Evolutionary conservation across 257 asterid genomes (phyloP), one percentile per base, ranked within the genome.

Genomic region (Coffea canephora): DNA sequence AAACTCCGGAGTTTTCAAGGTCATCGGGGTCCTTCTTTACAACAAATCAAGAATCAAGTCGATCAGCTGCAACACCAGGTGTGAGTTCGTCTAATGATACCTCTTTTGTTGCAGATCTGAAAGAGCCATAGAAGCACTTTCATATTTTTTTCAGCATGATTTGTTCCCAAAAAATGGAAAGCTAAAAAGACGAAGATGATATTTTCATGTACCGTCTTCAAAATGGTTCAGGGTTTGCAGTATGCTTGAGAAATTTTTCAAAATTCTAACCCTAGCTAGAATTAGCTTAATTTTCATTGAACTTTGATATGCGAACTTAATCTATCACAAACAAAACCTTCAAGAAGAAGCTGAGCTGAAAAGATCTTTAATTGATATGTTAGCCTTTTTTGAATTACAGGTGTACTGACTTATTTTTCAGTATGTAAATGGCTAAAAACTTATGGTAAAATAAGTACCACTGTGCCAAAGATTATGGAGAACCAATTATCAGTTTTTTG

Each of bases 71-170:
- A 69, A 74, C 31, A 68, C 76, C 69, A 25, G 69, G 41, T 74
- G 90, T 89, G 85, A 88, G 92, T 85, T 75, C 31, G 45, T 67
- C 52, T 71, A 61, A 21, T 71, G 71, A 71, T 77, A n/a, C 76
- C 71, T 43, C 23, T 71, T 77, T 77, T 27, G 16, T 77, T 82
- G 69, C 69, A 82, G 76, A 74, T 75, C 80, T 67, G 49, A 45
- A 8, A 54, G 57, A 61, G 31, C 55, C 8, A 5, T 59, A 12
- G 23, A 69, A 71, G 1, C 13, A 41, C 46, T 39, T 50, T 69
- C 59, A n/a, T 41, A 13, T 13, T 6, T 49, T 49, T 41, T 49
- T 78, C 59, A 19, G 31, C 45, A 31, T 39, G 54, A 78, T 21
- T 78, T 52, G 8, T 4, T 12, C 15, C 19, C 3, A 23, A 13